A percentile compares a stretch with the other conserved stretches of the same genome.
phyloP scores from a whole-genome alignment of 169 alveolate genomes.

The Cryptosporidium meleagridis region DNA sequence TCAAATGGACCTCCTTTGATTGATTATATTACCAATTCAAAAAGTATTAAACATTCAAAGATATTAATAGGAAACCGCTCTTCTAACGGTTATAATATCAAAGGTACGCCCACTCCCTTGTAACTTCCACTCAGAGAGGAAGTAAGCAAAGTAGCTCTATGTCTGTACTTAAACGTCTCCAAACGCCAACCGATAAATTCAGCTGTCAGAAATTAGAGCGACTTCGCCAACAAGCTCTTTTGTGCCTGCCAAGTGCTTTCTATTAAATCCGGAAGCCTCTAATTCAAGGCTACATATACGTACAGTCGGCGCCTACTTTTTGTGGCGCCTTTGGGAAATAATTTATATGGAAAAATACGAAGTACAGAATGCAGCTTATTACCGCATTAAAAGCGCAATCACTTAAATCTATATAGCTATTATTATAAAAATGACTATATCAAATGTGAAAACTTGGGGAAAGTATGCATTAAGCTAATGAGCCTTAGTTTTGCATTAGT shows the following conservation, averaged over 20 bases:
- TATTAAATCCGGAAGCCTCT: constrained; percentile 11
- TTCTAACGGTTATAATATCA: not conserved
- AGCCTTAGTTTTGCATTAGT: too few species aligned
- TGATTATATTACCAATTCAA: not conserved
- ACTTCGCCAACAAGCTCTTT: constrained; percentile 18
- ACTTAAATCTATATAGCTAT: not conserved
- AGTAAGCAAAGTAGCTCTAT: not conserved
- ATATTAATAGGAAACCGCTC: not conserved
- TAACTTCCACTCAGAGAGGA: constrained; percentile 12
- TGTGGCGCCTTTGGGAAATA: not conserved
- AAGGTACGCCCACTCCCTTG: constrained; percentile 25
- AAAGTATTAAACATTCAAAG: not conserved
- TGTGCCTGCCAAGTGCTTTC: not conserved
- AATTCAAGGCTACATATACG: constrained; percentile 21
- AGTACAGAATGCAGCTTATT: too few species aligned
- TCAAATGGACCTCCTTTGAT: not conserved
- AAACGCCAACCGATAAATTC: constrained; percentile 5
- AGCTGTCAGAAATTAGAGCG: not conserved
- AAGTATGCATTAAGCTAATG: not conserved
- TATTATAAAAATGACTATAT: too few species aligned
- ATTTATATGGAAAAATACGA: not conserved
- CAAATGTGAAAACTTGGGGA: not conserved
- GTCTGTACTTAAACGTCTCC: constrained; percentile 11
- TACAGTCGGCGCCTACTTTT: not conserved
- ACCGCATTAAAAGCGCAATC: too few species aligned